Evolutionary conservation across 1,139 yeast genomes (phyloP).

Genomic region (Pneumocystis canis): DNA sequence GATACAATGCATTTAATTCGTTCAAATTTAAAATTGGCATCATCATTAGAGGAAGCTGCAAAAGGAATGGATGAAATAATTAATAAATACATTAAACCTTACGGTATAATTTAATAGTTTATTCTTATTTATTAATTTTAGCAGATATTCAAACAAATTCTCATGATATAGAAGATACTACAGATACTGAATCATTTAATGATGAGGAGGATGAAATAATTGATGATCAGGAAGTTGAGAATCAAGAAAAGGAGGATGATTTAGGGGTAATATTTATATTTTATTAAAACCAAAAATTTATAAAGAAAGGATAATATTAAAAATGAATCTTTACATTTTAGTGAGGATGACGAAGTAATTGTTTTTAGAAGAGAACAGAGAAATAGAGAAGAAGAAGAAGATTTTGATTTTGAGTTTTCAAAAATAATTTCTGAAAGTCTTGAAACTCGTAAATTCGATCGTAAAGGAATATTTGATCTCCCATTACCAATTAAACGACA

Average conservation of each 20-base stretch:
- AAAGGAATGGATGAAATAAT: conserved; percentile 8
- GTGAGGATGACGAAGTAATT: conserved; percentile 16
- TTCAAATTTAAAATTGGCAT: background rate
- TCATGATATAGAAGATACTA: conserved; percentile 16
- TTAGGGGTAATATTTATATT: conserved; percentile 14
- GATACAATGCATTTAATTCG: background rate
- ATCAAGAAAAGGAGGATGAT: conserved; percentile 21
- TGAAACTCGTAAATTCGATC: conserved; percentile 16
- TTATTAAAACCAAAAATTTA: background rate
- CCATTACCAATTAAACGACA: conserved; percentile 21
- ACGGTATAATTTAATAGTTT: conserved; percentile 2
- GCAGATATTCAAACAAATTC: conserved; percentile 3
- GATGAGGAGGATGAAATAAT: conserved; percentile 19
- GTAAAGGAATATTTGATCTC: conserved; percentile 21
- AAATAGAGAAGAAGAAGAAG: conserved; percentile 16
- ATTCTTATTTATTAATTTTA: conserved; percentile 10
- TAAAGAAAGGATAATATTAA: conserved; percentile 17
- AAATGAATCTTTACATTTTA: conserved; percentile 17
- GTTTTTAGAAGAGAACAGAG: conserved; percentile 5
- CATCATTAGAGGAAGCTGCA: conserved; percentile 16
- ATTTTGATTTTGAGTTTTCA: conserved; percentile 26
- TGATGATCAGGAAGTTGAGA: conserved; percentile 19
- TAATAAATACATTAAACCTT: conserved; percentile 1
- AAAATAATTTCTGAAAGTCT: conserved; percentile 23
- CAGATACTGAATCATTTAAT: conserved; percentile 18